Evolutionary conservation across 2,329 filamentous ascomycete species (phyloP), one percentile per base, ranked within the genome.

Genomic region (Exophiala mesophila): DNA sequence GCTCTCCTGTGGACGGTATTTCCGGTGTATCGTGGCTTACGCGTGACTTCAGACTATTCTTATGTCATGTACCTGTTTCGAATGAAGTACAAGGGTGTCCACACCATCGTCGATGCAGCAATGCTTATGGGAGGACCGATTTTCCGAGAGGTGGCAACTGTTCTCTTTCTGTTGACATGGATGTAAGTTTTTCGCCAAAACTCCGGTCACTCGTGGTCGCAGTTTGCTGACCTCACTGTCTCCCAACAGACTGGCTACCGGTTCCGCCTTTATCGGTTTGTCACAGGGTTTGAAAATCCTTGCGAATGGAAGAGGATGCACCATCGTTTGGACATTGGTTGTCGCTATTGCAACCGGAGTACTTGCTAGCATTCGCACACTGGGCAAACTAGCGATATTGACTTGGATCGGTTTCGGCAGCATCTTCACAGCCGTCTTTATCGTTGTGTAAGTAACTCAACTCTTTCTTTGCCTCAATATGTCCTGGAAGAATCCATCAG

Each of bases 381-480:
- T 32, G 24, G 31, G n/a, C 24, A 31, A 29, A 24, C 15, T 45
- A 42, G 75, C 73, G 3, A 80, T 75, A 73, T 60, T 82, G 35
- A 79, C 76, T 1, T 83, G 76, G 72, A 70, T 69, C 9, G 79
- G 78, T 0, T 81, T 82, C 54, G 44, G 69, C 3, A 76, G 71
- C 20, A 72, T 82, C 29, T 80, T 76, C 50, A 61, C 70, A 10
- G 77, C 78, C 19, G 41, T 46, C 30, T 42, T 46, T 21, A 40
- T 32, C 17, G 34, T 39, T 19, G 33, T 31, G 37, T 41, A 28
- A 36, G 42, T 23, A n/a, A 20, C 32, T 18, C 32, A 31, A n/a
- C 8, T 8, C n/a, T 28, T 35, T 20, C 16, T 26, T 34, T 5
- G 7, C n/a, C n/a, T n/a, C n/a, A n/a, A n/a, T n/a, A n/a, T n/a